Base-by-base conservation (phyloP, 345 rosid species). In the Pistacia integerrima region DNA sequence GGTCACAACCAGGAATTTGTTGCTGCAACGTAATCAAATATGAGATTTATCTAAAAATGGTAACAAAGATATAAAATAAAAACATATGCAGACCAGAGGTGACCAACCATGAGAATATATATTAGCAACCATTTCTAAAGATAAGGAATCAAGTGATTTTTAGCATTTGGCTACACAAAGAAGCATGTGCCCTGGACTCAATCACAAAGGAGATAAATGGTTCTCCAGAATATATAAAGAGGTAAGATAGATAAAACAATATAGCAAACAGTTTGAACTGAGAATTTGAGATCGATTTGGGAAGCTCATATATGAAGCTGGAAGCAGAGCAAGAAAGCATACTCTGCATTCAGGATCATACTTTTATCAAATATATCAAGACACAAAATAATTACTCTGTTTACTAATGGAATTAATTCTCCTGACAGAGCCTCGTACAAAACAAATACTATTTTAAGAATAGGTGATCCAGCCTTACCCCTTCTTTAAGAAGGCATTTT, bases 1-100 rank as follows among this genome's bases (percentile, higher is more conserved):
- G 70, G 62, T 82, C 48, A 77, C 11, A 12, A 46, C 30, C 13
- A 17, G 4, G 35, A 46, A 54, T n/a, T 20, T 11, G 41, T 70
- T 48, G 68, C 41, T 30, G 20, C 18, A 65, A 49, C 4, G 30
- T 51, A 56, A 14, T n/a, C 11, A 36, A 35, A 64, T 68, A 52
- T n/a, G 20, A 16, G 16, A 49, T 58, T 69, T 28, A 33, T 28
- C 59, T 48, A 9, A 72, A 22, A 54, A 58, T 4, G 41, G 35
- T 57, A 54, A 22, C 16, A 64, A 51, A 8, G 25, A 55, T 33
- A 9, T 16, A 18, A 16, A 36, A 22, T 0, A 63, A 16, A 69
- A 36, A 22, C 11, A 44, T 4, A 48, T 5, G 41, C 16, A 61
- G 58, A 59, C 35, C n/a, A 55, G 4, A 16, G 20, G 13, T 17